phyloP scores from a whole-genome alignment of 495 filamentous ascomycete genomes.

The Schizothecium vesticola region DNA sequence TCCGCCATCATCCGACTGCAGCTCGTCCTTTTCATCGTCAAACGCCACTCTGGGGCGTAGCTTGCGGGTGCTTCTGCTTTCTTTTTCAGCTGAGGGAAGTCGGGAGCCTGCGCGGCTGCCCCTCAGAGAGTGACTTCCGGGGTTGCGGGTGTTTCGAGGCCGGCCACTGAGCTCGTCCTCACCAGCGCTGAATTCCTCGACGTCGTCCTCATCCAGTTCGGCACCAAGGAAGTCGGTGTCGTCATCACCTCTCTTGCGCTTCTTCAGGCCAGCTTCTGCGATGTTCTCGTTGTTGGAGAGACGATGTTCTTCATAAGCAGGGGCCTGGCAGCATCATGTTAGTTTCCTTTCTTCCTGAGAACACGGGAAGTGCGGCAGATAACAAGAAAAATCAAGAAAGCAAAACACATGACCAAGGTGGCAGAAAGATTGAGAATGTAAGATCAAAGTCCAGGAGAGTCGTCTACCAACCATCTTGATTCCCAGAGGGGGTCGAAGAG shows the following conservation, averaged over 20 bases:
- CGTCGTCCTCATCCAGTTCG: constrained; percentile 20
- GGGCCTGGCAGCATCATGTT: background rate
- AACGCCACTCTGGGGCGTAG: background rate
- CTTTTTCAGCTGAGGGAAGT: background rate
- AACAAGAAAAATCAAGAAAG: background rate
- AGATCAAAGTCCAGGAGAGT: too few species aligned
- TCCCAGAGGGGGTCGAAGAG: too few species aligned
- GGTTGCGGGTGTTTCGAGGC: background rate
- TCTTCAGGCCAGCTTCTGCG: constrained; percentile 12
- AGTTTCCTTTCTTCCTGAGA: background rate
- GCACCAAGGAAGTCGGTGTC: constrained; percentile 11
- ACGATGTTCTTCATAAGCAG: background rate
- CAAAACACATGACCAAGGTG: too few species aligned
- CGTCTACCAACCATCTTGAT: too few species aligned
- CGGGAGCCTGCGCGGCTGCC: constrained; percentile 4
- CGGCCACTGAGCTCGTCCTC: constrained; percentile 15
- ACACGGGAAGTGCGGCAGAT: background rate
- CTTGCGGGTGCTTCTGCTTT: background rate
- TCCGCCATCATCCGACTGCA: constrained; percentile 32
- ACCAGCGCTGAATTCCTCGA: constrained; percentile 29
- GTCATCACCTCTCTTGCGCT: constrained; percentile 22
- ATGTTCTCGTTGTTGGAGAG: background rate
- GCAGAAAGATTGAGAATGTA: too few species aligned
- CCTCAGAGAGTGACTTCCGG: background rate
- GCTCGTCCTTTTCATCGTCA: constrained; percentile 41